Evolutionary conservation across 352 stramenopile species (phyloP).

Genomic region (Pythium guiyangense): DNA sequence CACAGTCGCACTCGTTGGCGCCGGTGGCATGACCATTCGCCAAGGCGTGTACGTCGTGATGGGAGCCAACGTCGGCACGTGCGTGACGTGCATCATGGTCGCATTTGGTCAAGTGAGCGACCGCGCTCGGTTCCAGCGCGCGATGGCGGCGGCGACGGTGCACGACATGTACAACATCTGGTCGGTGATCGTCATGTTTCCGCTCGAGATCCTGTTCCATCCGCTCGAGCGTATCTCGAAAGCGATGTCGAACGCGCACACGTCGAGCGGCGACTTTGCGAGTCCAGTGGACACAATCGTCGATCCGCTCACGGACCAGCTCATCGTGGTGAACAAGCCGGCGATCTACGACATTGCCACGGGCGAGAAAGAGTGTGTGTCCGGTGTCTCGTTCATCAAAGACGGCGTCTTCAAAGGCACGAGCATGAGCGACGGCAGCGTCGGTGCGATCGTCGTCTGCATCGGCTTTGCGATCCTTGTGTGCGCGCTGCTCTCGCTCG

Average conservation of each 20-base stretch:
- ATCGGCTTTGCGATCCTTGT: constrained; percentile 49
- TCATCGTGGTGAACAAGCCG: constrained; percentile 36
- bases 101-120: too few species aligned
- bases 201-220: too few species aligned
- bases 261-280: constrained; percentile 27
- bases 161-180: too few species aligned
- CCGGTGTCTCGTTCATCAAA: constrained; percentile 43
- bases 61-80: constrained; percentile 92
- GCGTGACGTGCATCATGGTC: too few species aligned
- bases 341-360: constrained; percentile 31
- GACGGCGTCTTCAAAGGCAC: constrained; percentile 28
- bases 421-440: constrained; percentile 30
- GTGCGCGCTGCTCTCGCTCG: constrained; percentile 36
- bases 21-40: constrained; percentile 66
- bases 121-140: too few species aligned
- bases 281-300: constrained; percentile 40
- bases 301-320: constrained; percentile 25
- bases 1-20: constrained; percentile 59
- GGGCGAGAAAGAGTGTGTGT: constrained; percentile 23
- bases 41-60: constrained; percentile 90
- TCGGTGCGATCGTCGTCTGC: constrained; percentile 38
- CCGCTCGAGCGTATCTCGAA: too few species aligned
- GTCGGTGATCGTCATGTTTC: constrained; percentile 88
- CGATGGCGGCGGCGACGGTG: too few species aligned
- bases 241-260: constrained; percentile 43